These are phyloP conservation scores for Tuber microsphaerosporum DNA, from an alignment of 495 filamentous ascomycete species.

Conservation along the genomic window DNA sequence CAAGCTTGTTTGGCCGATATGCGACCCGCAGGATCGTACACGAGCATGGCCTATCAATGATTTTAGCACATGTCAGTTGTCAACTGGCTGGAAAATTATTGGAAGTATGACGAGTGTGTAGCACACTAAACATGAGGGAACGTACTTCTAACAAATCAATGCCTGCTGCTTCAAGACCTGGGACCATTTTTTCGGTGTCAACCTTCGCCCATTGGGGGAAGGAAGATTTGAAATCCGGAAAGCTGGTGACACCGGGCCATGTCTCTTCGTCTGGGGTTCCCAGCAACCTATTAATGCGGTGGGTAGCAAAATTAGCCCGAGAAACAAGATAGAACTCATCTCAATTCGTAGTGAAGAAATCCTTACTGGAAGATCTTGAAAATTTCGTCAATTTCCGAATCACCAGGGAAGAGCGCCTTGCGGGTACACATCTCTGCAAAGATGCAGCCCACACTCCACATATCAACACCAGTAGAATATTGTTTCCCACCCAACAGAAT, in stretches of 20 bases:
- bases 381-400: constrained; percentile 99
- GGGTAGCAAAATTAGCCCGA: constrained; percentile 7
- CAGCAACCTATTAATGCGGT: constrained; percentile 55
- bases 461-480: constrained; percentile 97
- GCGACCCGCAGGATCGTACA: constrained; percentile 88
- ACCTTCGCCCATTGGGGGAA: constrained; percentile 95
- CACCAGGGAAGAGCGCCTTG: constrained; percentile 93
- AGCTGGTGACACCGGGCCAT: constrained; percentile 95
- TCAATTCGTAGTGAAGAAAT: constrained; percentile 5
- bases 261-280: constrained; percentile 81
- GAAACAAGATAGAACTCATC: neutral
- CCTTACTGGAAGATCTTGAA: constrained; percentile 96
- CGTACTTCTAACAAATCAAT: constrained; percentile 75
- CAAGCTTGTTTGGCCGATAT: constrained; percentile 95
- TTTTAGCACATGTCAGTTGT: constrained; percentile 1
- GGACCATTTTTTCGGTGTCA: constrained; percentile 51
- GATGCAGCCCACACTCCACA: constrained; percentile 98
- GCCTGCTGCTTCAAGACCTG: constrained; percentile 64
- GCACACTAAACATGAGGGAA: neutral
- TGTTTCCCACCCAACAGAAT: constrained; percentile 94
- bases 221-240: constrained; percentile 92
- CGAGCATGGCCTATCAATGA: constrained; percentile 54
- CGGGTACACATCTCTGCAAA: constrained; percentile 99
- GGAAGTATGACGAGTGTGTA: neutral
- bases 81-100: neutral